A percentile compares a stretch with the other conserved stretches of the same genome.
These are phyloP conservation scores for Pneumocystis oryctolagi DNA, from an alignment of 1,139 yeast genomes.

Conservation along the genomic window DNA sequence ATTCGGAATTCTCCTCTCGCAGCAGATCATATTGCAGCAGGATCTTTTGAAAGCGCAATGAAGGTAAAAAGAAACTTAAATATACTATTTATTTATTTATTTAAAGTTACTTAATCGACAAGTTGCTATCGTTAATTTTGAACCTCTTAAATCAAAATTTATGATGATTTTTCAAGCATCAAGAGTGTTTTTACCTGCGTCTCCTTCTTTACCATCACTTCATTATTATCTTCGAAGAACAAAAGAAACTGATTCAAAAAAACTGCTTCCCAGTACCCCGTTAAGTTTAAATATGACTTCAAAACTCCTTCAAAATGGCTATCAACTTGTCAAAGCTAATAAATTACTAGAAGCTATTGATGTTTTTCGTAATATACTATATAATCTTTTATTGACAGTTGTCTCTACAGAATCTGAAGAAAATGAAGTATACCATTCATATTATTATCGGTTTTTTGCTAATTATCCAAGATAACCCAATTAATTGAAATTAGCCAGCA, in stretches of 20 bases:
- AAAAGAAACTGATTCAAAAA: conserved; percentile 29
- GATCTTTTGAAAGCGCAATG: conserved; percentile 92
- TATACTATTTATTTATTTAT: conserved; percentile 24
- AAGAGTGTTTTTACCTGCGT: conserved; percentile 59
- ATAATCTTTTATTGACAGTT: conserved; percentile 55
- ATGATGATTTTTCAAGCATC: conserved; percentile 68
- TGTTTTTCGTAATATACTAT: conserved; percentile 63
- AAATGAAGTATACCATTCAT: conserved; percentile 30
- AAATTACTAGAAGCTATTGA: conserved; percentile 68
- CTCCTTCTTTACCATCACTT: conserved; percentile 58
- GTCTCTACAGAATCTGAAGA: conserved; percentile 66
- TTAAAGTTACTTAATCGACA: conserved; percentile 58
- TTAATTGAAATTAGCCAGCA: conserved; percentile 66
- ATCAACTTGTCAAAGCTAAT: conserved; percentile 67
- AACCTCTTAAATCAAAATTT: conserved; percentile 72
- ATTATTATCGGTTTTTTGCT: conserved; percentile 21
- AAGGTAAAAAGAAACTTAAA: conserved; percentile 7
- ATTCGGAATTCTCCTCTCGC: conserved; percentile 77
- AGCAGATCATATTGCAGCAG: conserved; percentile 89
- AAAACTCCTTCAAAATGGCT: conserved; percentile 54
- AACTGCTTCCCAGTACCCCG: conserved; percentile 61
- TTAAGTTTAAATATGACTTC: conserved; percentile 39
- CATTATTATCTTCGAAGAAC: conserved; percentile 57
- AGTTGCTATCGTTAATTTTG: conserved; percentile 71
- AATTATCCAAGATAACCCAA: conserved; percentile 27